Base-by-base conservation (phyloP, 1,284 basidiomycete species). In the Gomphus bonarii region DNA sequence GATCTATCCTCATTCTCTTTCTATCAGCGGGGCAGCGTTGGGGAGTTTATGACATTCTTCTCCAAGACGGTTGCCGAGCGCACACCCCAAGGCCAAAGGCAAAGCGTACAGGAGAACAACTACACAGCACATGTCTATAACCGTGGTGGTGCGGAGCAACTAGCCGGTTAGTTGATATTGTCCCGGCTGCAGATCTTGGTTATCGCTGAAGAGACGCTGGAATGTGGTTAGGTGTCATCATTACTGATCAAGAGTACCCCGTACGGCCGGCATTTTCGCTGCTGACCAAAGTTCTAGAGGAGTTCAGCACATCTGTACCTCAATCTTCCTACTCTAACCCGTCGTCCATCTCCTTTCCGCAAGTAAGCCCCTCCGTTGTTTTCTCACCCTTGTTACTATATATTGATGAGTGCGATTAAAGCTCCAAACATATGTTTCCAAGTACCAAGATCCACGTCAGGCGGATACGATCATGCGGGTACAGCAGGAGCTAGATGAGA, bases 401-500 rank as follows among this genome's bases (percentile, higher is more conserved):
- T 30, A 25, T 49, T 38, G 46, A 48, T 36, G 49, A 36, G 14
- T 22, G 20, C 28, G 33, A 31, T 35, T 14, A 18, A 90, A n/a
- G 58, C 77, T 93, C 62, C 79, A 84, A 54, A 81, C 79, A 16
- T 98, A 95, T 70, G 72, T 99, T 51, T 76, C 82, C 68, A 94
- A 95, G 72, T 99, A 97, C 72, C 97, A 99, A 74, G 97, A 99
- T 71, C 97, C 97, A 8, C 82, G 87, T 62, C 95, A 99, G 74
- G 97, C 97, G 4, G 97, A 99, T 74, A 88, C 91, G 18, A 98
- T 99, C 67, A 95, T 99, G 95, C 85, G 88, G 65, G 97, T 99
- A 16, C 97, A 99, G 71, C 88, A 94, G 69, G 97, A 99, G 69
- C 73, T 99, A 50, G 97, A 99, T 68, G 97, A 99, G 76, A 99